Percentiles rank a stretch among this genome's conserved stretches.
Conservation (phyloP, 1,139 yeast genomes). For the Candida sp. region DNA sequence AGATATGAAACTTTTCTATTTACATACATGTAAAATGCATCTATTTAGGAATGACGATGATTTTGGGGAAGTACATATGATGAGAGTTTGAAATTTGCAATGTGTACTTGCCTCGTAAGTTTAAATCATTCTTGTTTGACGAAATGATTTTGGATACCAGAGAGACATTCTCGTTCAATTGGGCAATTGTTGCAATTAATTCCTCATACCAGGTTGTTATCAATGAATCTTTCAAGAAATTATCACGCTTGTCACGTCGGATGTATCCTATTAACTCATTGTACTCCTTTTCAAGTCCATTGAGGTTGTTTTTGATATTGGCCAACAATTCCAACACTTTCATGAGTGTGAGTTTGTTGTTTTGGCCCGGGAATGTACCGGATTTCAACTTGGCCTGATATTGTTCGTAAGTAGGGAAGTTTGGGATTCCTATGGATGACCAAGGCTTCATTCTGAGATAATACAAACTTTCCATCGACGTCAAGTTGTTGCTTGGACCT, state of each 20-base stretch:
- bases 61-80: slow-evolving; percentile 45
- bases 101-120: slow-evolving; percentile 15
- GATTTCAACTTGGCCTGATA: slow-evolving; percentile 18
- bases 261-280: slow-evolving; percentile 11
- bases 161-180: slow-evolving; percentile 12
- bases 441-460: slow-evolving; percentile 81
- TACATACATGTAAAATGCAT: not conserved
- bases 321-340: slow-evolving; percentile 16
- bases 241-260: slow-evolving; percentile 14
- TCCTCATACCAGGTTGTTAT: slow-evolving; percentile 13
- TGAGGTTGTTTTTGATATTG: slow-evolving; percentile 18
- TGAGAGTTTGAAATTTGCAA: slow-evolving; percentile 28
- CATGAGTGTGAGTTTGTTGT: slow-evolving; percentile 12
- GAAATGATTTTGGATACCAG: slow-evolving; percentile 30
- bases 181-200: slow-evolving; percentile 5
- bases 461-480: slow-evolving; percentile 56
- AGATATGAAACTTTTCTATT: slow-evolving; percentile 1
- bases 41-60: slow-evolving; percentile 19
- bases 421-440: slow-evolving; percentile 83
- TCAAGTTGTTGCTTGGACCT: slow-evolving; percentile 39
- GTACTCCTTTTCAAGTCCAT: slow-evolving; percentile 16
- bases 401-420: slow-evolving; percentile 52
- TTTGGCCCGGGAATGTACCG: slow-evolving; percentile 9
- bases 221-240: slow-evolving; percentile 24
- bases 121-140: slow-evolving; percentile 21